These are phyloP conservation scores for Teratosphaeriaceae sp. DNA, from an alignment of 2,329 filamentous ascomycete species.

Conservation along the genomic window DNA sequence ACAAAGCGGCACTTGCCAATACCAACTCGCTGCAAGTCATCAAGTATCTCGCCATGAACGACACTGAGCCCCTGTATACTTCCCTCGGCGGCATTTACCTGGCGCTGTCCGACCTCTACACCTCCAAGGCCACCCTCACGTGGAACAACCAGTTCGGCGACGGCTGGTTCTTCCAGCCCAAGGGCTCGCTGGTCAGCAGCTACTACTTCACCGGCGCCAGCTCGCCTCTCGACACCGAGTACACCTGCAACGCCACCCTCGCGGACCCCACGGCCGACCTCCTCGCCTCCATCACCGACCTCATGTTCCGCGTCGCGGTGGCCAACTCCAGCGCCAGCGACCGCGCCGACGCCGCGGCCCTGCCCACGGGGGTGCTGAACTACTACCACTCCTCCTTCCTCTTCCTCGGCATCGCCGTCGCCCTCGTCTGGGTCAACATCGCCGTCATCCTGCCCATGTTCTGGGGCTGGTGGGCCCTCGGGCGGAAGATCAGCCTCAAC, in stretches of 20 bases:
- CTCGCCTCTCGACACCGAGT: neutral
- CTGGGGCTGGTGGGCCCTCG: neutral
- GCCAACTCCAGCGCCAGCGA: neutral
- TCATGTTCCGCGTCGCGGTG: neutral
- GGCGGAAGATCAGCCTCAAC: neutral
- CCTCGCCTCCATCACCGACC: neutral
- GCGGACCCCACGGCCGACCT: neutral
- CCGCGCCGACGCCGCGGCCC: neutral
- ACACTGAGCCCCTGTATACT: neutral
- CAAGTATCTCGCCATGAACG: neutral
- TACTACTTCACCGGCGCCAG: neutral
- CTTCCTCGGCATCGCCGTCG: neutral
- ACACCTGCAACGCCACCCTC: neutral
- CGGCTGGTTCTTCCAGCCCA: neutral
- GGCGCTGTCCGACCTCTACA: neutral
- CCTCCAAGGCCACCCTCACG: neutral
- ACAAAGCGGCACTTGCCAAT: neutral
- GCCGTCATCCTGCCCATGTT: neutral
- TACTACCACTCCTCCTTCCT: neutral
- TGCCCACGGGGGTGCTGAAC: neutral
- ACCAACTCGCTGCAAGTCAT: neutral
- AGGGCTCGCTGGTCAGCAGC: neutral
- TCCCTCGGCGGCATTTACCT: neutral
- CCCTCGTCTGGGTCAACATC: neutral
- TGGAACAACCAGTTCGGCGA: conserved; percentile 1